Base-by-base conservation (phyloP, 1,284 basidiomycete species). In the Rhodotorula glutinis region DNA sequence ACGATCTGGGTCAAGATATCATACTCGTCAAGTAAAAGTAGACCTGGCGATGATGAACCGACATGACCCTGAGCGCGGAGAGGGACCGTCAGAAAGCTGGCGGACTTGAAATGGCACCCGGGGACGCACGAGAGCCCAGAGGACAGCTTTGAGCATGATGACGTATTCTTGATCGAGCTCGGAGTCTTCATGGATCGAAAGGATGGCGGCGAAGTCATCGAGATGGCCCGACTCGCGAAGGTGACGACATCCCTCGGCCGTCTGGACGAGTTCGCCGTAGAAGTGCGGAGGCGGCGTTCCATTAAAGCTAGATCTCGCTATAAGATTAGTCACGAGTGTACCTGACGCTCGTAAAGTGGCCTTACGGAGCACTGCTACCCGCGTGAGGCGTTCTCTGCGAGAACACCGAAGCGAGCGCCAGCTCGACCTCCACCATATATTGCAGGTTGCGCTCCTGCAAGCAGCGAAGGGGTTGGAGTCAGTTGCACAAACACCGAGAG, bases 231-330 rank as follows among this genome's bases (percentile, higher is more conserved):
- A 92, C 67, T 93, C 90, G 62, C 87, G 85, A 53, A 99, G 81
- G 19, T 95, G 87, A 76, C 90, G 88, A 78, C 93, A 95, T 0
- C 96, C 96, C 62, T 94, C 87, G 58, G 89, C 88, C 1, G 96
- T 98, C 78, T 97, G 97, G 53, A 92, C 89, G 82, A 98, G 90
- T 78, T 98, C 93, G 29, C 95, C 94, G 75, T 98, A 96, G 79
- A 99, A 98, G 78, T 99, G 95, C 7, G 90, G 87, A 1, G 96
- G 96, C 2, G 92, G 89, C 3, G 88, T 87, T 19, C 90, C 90
- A 63, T 95, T 92, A 70, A 90, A 91, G n/a, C 53, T 19, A 25
- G n/a, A n/a, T n/a, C n/a, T n/a, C n/a, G n/a, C n/a, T n/a, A n/a
- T n/a, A n/a, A n/a, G n/a, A 25, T 11, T n/a, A n/a, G 4, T 29